Base-by-base conservation (phyloP, 2,329 filamentous ascomycete species). In the Aspergillus jensenii region DNA sequence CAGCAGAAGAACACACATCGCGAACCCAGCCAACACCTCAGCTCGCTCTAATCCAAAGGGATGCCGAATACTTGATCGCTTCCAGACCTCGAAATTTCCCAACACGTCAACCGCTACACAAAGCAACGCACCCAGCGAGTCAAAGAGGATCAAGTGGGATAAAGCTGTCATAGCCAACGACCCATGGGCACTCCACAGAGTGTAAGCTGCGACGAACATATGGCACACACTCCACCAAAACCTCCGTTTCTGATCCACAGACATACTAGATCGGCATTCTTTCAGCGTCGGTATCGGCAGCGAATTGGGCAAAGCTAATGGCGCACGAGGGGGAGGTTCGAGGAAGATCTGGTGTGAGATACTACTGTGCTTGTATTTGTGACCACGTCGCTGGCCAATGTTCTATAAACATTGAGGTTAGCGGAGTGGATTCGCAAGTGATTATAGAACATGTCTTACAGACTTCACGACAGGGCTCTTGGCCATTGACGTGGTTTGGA, bases 71-170 rank as follows among this genome's bases (percentile, higher is more conserved):
- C 89, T 96, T 66, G 90, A 93, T 47, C 93, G 86, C 63, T 91
- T 91, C 95, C 95, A 99, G 41, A 98, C 93, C 72, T 99, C 95
- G 68, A 99, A 99, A 74, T 99, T 99, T 52, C 90, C 88, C 48
- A 97, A 85, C 1, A 98, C 90, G 70, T 99, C 95, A 47, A 98
- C 93, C 12, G 86, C 87, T 3, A 96, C 92, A 73, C 93, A 98
- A 5, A 98, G 85, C 48, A 93, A 87, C 4, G 95, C 95, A 35
- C 92, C 95, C 2, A 96, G 86, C 8, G 95, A 93, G 72, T 99
- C 95, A 73, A 97, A 99, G 74, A 98, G 90, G 59, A 98, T 89
- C 47, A 99, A 81, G 68, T 97, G 93, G 9, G 92, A 96, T 17
- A 99, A 81, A 0, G 93, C 93, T 6, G 93, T 97, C 78, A 96